Evolutionary conservation across 345 rosid species (phyloP), one percentile per base, ranked within the genome.

Genomic region (Sisymbrium altissimum): DNA sequence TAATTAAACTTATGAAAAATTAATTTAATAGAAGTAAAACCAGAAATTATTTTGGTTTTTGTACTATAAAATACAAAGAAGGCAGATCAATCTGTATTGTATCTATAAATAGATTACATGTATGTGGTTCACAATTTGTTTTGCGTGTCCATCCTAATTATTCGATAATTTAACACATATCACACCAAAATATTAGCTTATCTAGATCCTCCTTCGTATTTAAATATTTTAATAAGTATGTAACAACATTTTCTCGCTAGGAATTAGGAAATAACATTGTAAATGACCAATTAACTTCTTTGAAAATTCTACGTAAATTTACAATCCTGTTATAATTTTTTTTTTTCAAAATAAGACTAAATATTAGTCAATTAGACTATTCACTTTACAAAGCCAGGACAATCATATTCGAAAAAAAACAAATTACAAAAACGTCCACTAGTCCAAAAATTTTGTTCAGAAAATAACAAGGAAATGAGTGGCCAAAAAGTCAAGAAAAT

Each of bases 401-500:
- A 61, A 70, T 53, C 64, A 61, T 53, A 11, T 52, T 17, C 5
- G 4, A 10, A 33, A 17, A 36, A 58, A 40, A 3, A 27, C 18
- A 62, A 61, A 69, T 69, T 62, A 62, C 79, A 18, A 53, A 75
- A 68, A 69, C 35, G 4, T 64, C 74, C 79, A 43, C n/a, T 62
- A 17, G 38, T 23, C 44, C 9, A 23, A 68, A 17, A 75, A n/a
- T 30, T 60, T 41, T 25, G 33, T 25, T 9, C 4, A 43, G 54
- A 50, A 32, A 70, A 64, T 18, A 64, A 45, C 61, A 64, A 4
- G 10, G 39, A 55, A 71, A 56, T 44, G 67, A 71, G 70, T 64
- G 80, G 77, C 62, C 41, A 19, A 64, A 56, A 75, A 64, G 76
- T 80, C 75, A 82, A 80, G 72, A 82, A 82, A 30, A 49, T 79